Evolutionary conservation across 1,284 basidiomycete species (phyloP), one percentile per base, ranked within the genome.

Genomic region (Trichosporon inkin): DNA sequence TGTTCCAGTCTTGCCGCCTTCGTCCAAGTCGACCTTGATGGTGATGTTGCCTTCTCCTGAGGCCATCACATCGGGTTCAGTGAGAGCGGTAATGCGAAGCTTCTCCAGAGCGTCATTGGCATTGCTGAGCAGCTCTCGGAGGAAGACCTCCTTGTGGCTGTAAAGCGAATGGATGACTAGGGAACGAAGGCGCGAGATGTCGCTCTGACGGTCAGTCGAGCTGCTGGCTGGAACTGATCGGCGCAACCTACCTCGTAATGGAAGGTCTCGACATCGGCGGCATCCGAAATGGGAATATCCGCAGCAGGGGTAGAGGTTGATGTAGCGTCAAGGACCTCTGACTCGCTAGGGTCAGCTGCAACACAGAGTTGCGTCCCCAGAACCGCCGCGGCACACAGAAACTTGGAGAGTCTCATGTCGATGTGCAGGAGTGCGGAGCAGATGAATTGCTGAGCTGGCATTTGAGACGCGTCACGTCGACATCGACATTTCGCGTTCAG

Each of bases 61-160:
- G 66, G 86, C 82, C 80, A 89, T 85, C 16, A 88, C 80, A 22
- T 76, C 78, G 69, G 86, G 87, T 74, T 94, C 88, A n/a, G 84
- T 93, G 64, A 97, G 81, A 13, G 89, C 82, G 24, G 85, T 87
- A 37, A 96, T 80, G 24, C 93, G 88, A 52, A 94, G 84, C 77
- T 96, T 97, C 76, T 97, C 93, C 40, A 96, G 81, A 1, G 94
- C 93, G 75, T 97, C 93, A 75, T 95, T 95, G 35, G 92, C 88
- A 73, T 97, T 97, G 11, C 92, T 95, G 61, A 96, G 84, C 52
- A 96, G 81, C 78, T 97, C 93, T 47, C 93, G 89, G 55, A 97
- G 84, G 77, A 95, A 97, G 53, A 96, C 88, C 62, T 95, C 93
- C 68, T 90, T 91, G 68, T 73, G 63, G 49, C 73, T 78, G 70